These are phyloP conservation scores for Echinochloa phyllopogon DNA, from an alignment of 176 grass and related monocot species.

Conservation along the genomic window DNA sequence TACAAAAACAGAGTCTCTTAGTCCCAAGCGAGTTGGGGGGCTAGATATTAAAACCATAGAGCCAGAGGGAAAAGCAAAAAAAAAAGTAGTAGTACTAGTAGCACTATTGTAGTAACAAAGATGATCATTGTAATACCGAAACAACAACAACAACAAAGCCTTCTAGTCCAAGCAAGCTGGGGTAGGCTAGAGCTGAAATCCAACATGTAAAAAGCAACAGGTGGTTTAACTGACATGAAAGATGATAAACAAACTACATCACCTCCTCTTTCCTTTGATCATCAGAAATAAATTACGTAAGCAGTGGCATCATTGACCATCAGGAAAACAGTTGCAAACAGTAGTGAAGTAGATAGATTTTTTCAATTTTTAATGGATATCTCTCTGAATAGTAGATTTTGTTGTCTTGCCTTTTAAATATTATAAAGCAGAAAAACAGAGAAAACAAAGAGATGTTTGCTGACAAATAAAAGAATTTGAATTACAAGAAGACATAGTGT, in stretches of 20 bases:
- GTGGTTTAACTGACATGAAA: background rate
- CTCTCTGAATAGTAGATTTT: background rate
- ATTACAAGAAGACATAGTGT: background rate
- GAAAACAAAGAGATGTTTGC: background rate
- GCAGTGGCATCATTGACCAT: background rate
- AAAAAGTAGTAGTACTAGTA: background rate
- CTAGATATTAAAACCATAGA: background rate
- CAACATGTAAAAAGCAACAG: background rate
- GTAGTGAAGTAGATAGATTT: background rate
- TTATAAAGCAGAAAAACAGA: background rate
- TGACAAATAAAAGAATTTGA: background rate
- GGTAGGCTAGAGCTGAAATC: background rate
- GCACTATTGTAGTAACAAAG: background rate
- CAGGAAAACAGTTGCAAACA: background rate
- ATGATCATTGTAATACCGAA: background rate
- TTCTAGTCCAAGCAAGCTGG: background rate
- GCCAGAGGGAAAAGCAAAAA: background rate
- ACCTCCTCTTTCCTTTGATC: background rate
- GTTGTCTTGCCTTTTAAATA: background rate
- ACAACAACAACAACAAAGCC: background rate
- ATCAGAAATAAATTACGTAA: too few species aligned
- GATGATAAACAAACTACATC: background rate
- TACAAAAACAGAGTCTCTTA: background rate
- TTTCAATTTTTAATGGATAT: background rate
- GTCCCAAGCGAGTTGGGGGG: background rate